phyloP scores from a whole-genome alignment of 306 rosid species.

The Hylodesmum podocarpum region DNA sequence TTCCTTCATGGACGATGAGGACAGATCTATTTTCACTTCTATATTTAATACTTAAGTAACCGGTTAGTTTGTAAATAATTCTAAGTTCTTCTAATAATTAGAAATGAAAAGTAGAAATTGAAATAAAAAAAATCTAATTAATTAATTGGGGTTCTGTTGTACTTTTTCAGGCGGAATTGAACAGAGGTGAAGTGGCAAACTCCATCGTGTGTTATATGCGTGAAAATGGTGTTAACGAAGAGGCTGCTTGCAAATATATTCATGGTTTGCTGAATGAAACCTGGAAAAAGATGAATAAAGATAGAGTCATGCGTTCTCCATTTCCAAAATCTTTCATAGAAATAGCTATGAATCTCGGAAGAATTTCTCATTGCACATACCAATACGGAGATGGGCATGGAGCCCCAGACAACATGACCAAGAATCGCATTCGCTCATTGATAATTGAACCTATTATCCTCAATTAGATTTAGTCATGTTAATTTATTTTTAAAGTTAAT shows the following conservation, averaged over 20 bases:
- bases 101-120: neutral
- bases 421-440: slow-evolving; percentile 32
- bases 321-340: slow-evolving; percentile 43
- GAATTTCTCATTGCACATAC: slow-evolving; percentile 54
- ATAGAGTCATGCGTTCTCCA: slow-evolving; percentile 11
- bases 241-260: slow-evolving; percentile 16
- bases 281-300: slow-evolving; percentile 59
- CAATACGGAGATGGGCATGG: slow-evolving; percentile 63
- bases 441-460: slow-evolving; percentile 48
- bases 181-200: slow-evolving; percentile 56
- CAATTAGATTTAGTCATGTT: too few species aligned
- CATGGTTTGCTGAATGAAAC: slow-evolving; percentile 32
- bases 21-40: too few species aligned
- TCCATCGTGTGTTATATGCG: slow-evolving; percentile 44
- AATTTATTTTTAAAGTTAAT: too few species aligned
- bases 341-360: slow-evolving; percentile 43
- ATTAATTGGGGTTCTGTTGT: neutral
- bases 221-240: slow-evolving; percentile 34
- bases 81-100: too few species aligned
- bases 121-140: neutral
- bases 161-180: slow-evolving; percentile 45
- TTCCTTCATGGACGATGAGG: too few species aligned
- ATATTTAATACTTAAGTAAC: too few species aligned
- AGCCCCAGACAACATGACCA: slow-evolving; percentile 35
- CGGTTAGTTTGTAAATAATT: too few species aligned